Percentiles rank a stretch among this genome's conserved stretches.
Conservation (phyloP, 2,329 filamentous ascomycete genomes). For the Cladosporium halotolerans region DNA sequence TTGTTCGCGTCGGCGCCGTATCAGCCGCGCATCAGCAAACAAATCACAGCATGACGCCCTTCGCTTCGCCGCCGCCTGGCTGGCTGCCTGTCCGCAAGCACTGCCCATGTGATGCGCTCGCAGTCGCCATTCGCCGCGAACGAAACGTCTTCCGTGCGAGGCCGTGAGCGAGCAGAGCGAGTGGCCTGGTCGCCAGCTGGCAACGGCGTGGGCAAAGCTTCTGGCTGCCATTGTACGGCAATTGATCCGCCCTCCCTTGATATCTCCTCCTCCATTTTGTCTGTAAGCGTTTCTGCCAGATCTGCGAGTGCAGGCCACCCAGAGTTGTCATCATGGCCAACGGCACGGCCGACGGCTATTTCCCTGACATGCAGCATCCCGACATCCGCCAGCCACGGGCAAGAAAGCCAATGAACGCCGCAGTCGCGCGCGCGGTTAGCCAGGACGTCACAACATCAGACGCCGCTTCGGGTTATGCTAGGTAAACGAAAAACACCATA, state of each 20-base stretch:
- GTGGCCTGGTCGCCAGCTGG: background rate
- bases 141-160: background rate
- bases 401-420: constrained; percentile 21
- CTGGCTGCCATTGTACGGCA: background rate
- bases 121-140: too few relatives aligned
- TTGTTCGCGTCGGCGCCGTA: too few relatives aligned
- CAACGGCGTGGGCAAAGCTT: constrained; percentile 7
- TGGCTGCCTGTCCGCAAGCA: too few relatives aligned
- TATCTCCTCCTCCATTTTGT: too few relatives aligned
- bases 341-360: constrained; percentile 15
- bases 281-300: too few relatives aligned
- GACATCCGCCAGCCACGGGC: constrained; percentile 23
- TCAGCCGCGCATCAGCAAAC: too few relatives aligned
- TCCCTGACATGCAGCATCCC: constrained; percentile 7
- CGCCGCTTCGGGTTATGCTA: constrained; percentile 10
- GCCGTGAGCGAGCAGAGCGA: background rate
- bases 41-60: too few relatives aligned
- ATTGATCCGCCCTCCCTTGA: background rate
- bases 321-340: constrained; percentile 5
- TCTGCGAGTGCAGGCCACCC: background rate
- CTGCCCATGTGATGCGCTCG: too few relatives aligned
- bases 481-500: constrained; percentile 6
- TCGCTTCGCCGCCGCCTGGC: too few relatives aligned
- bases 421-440: constrained; percentile 17
- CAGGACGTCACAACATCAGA: constrained; percentile 12